phyloP scores from a whole-genome alignment of 1,284 basidiomycete genomes.

The Ustilago hordei region DNA sequence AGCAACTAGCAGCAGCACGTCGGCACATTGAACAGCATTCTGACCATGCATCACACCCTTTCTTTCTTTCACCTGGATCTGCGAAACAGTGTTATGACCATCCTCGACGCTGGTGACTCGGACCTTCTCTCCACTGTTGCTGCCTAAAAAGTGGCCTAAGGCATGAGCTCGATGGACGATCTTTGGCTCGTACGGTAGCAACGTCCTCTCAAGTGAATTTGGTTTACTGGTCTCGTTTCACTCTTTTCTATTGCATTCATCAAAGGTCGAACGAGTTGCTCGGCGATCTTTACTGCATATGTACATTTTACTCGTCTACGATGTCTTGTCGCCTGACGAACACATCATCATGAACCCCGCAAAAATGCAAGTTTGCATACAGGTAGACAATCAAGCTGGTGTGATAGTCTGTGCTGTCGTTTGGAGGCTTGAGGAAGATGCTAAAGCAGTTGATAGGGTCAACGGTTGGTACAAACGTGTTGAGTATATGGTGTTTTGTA shows the following conservation, averaged over 20 bases:
- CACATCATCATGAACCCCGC: conserved; percentile 14
- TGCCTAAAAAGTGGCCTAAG: conserved; percentile 55
- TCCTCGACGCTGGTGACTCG: conserved; percentile 96
- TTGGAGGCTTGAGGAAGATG: background rate
- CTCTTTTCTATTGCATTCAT: conserved; percentile 1
- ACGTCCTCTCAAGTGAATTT: conserved; percentile 27
- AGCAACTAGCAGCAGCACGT: background rate
- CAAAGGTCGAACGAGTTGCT: conserved; percentile 23
- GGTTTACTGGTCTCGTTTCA: conserved; percentile 1
- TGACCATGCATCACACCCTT: conserved; percentile 6
- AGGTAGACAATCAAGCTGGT: background rate
- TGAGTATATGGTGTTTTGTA: background rate
- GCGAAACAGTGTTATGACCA: conserved; percentile 82
- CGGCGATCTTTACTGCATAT: conserved; percentile 9
- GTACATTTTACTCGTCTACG: conserved; percentile 19
- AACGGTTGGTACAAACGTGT: too few species aligned
- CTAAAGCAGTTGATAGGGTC: background rate
- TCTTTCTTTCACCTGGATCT: background rate
- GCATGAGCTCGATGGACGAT: conserved; percentile 24
- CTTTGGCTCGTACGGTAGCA: conserved; percentile 22
- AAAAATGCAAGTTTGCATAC: conserved; percentile 43
- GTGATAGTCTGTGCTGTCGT: background rate
- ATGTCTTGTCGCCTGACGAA: conserved; percentile 7
- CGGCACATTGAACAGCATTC: background rate
- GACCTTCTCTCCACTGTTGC: conserved; percentile 76